Evolutionary conservation across 176 grass and related monocot genomes (phyloP), one percentile per base, ranked within the genome.

Genomic region (Oryza meridionalis): DNA sequence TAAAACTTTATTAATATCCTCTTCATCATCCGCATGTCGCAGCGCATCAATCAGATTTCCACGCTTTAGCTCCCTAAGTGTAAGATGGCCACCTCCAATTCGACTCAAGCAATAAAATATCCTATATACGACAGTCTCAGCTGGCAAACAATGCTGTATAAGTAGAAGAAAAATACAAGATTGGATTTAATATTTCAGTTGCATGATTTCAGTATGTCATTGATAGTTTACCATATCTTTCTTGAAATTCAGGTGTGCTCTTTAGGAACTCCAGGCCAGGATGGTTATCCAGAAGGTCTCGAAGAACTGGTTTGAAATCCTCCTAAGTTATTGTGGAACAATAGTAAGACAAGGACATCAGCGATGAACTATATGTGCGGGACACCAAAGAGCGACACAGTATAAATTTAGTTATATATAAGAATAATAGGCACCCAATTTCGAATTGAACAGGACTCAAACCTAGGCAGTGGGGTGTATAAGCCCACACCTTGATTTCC

Each of bases 1-100:
- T 78, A 98, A 87, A 49, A 98, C 90, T 93, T 98, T 98, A 65
- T 98, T 98, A 45, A 98, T 98, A 87, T 98, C 96, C 45, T 98
- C 96, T 86, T 98, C 96, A 7, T 98, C 96, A 68, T 98, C 96
- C 78, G 96, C 88, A 79, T 98, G 93, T 72, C 87, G 88, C 69
- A 98, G 87, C 0, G 89, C 87, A 88, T 61, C 91, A 84, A 98
- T 85, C 66, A 98, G 88, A 88, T 98, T 98, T 82, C 95, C 93
- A 86, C 76, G 96, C 77, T 98, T 98, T 26, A 95, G 85, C 80
- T 98, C 96, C 51, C 90, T 93, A 53, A 98, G 91, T 10, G 89
- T 92, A 73, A 98, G 90, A 84, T 86, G 83, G 17, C 96, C 93
- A 90, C 88, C 70, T 81, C 96, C 91, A 66, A 91, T 88, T 95